Base-by-base conservation (phyloP, 768 basidiomycete species). In the Rhizopogon roseolus region DNA sequence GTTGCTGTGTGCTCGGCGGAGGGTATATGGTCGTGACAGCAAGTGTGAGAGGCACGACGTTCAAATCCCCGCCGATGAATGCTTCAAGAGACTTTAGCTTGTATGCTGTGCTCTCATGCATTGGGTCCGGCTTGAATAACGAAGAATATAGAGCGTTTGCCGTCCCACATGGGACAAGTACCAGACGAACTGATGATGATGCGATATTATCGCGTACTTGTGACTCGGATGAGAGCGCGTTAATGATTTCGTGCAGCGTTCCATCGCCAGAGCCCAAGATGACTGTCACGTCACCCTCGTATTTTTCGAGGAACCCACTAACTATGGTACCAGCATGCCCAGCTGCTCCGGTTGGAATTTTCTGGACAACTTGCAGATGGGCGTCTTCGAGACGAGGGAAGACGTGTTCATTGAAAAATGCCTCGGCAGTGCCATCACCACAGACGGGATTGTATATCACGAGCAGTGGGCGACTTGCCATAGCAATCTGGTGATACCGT, bases 121-220 rank as follows among this genome's bases (percentile, higher is more conserved):
- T 58, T 8, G 63, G 29, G 17, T 55, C 43, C 0, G 82, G 79
- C 0, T 84, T 84, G 67, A 88, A 95, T 28, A 93, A 70, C 6
- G 90, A 85, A 6, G 81, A 76, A 68, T 88, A 94, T 34, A 97
- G 76, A 0, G 96, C 96, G 66, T 98, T 98, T 41, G 93, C 94
- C n/a, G 93, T 96, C 25, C 93, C 93, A 48, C 81, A 80, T 4
- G 93, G 92, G 41, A 90, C 71, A 44, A 80, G 77, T 16, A 73
- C 82, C 56, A 86, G 72, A 34, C 62, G 63, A 52, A 85, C 36
- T 59, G 60, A 25, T 60, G 55, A 46, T 42, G 54, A 39, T 19
- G 54, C 54, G 4, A 53, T 46, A 14, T 53, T 57, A 5, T 58
- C 48, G 45, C 59, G 60, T 16, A 55, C 58, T 39, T 63, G 49